phyloP scores from a whole-genome alignment of 306 rosid genomes.

The Glycyrrhiza uralensis region DNA sequence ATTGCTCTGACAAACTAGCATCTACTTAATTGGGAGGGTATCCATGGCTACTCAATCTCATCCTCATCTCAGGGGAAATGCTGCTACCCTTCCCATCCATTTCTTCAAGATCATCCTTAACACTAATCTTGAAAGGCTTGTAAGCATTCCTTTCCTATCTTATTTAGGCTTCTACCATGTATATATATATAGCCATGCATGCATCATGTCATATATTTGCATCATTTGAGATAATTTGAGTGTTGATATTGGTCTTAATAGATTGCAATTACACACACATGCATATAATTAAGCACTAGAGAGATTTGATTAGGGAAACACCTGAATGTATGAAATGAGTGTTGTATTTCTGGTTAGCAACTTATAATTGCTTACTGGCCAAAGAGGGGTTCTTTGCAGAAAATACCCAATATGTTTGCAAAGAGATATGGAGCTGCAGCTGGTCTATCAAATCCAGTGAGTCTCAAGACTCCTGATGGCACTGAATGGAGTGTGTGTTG shows the following conservation, averaged over 20 bases:
- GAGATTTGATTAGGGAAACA: too few species aligned
- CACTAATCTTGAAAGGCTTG: neutral
- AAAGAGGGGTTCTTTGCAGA: neutral
- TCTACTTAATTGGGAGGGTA: too few species aligned
- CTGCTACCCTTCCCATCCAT: neutral
- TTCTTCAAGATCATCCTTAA: neutral
- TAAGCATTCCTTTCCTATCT: neutral
- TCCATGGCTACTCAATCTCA: too few species aligned
- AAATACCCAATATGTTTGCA: conserved; percentile 9
- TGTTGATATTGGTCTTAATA: too few species aligned
- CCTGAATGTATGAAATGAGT: too few species aligned
- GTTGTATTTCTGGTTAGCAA: too few species aligned
- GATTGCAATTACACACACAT: too few species aligned
- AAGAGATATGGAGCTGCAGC: neutral
- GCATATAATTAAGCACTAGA: too few species aligned
- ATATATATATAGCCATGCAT: too few species aligned
- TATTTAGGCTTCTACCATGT: neutral
- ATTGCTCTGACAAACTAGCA: too few species aligned
- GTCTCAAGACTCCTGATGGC: neutral
- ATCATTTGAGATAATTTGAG: too few species aligned
- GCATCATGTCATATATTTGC: neutral
- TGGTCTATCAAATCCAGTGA: conserved; percentile 12
- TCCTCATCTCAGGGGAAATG: neutral
- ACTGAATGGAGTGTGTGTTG: conserved; percentile 25
- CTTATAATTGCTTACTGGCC: too few species aligned